These are phyloP conservation scores for Carex parvula DNA, from an alignment of 176 grass and related monocot species.

Conservation along the genomic window DNA sequence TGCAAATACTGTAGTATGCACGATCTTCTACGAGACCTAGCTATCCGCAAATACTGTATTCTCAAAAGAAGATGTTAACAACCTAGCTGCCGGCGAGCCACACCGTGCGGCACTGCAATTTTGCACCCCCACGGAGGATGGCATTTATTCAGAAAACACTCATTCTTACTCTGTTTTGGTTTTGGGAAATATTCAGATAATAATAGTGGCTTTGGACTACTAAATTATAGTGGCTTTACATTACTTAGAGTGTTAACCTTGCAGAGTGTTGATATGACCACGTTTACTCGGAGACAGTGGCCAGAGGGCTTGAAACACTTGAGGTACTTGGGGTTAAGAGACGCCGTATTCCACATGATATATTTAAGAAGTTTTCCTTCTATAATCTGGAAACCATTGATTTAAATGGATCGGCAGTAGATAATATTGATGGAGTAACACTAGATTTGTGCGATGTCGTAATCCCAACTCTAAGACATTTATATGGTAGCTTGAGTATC, in stretches of 20 bases:
- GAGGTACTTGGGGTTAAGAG: too few relatives aligned
- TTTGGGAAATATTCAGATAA: too few relatives aligned
- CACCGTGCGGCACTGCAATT: not conserved
- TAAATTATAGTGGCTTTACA: not conserved
- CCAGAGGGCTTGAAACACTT: too few relatives aligned
- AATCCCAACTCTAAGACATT: not conserved
- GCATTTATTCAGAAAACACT: not conserved
- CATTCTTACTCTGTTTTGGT: not conserved
- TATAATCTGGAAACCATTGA: not conserved
- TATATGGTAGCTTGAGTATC: too few relatives aligned
- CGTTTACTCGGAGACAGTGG: not conserved
- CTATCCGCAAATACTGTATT: not conserved
- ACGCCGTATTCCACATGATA: too few relatives aligned
- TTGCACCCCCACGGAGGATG: not conserved
- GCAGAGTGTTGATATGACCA: not conserved
- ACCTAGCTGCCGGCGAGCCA: too few relatives aligned
- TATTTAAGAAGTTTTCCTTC: not conserved
- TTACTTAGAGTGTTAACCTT: not conserved
- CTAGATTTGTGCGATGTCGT: not conserved
- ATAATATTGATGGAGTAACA: accelerated
- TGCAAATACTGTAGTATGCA: not conserved
- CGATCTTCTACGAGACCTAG: not conserved
- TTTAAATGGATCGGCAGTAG: not conserved
- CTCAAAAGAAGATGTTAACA: not conserved
- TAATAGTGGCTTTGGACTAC: too few relatives aligned